Base-by-base conservation (phyloP, 2,329 filamentous ascomycete species). In the Phoma sp. region DNA sequence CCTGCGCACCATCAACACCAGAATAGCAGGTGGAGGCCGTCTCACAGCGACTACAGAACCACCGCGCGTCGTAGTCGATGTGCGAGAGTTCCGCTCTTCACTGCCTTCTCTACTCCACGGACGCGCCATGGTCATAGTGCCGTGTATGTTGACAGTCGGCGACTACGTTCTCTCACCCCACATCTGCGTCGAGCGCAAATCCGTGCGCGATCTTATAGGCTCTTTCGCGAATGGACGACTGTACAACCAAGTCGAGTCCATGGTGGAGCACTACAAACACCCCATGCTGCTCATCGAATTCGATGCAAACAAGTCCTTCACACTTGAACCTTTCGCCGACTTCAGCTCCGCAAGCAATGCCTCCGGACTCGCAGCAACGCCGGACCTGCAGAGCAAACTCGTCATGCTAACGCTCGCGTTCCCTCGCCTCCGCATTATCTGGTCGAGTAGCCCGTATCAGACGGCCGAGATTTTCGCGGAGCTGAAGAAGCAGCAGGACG, bases 271-370 rank as follows among this genome's bases (percentile, higher is more conserved):
- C 77, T 99, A 99, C 83, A 89, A 89, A 69, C 87, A 78, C 61
- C 89, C 92, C 0, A 90, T 98, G 85, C 86, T 99, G 6, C 85
- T 99, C 39, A 98, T 99, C 69, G 95, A 99, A 75, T 99, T 99
- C 73, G 93, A 97, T 72, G 90, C 96, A 71, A 93, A 96, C 78
- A 97, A 96, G 74, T 93, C 91, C 4, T 99, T 99, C 75, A 98
- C 93, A 0, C 86, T 99, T 13, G 95, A 82, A 47, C 80, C 80
- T 0, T 82, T 82, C 55, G 75, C 79, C 1, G 80, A 82, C 56
- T 72, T 80, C 39, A 64, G 59, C 10, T 61, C 58, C 1, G 52
- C 64, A 4, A 69, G 85, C n/a, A 85, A 82, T 49, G 74, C 87
- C 8, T 83, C 88, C 0, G 80, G 81, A 42, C 75, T 82, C 78